A percentile compares a stretch with the other conserved stretches of the same genome.
These are phyloP conservation scores for Acanthamoeba royreba DNA, from an alignment of 208 protist species.

Conservation along the genomic window DNA sequence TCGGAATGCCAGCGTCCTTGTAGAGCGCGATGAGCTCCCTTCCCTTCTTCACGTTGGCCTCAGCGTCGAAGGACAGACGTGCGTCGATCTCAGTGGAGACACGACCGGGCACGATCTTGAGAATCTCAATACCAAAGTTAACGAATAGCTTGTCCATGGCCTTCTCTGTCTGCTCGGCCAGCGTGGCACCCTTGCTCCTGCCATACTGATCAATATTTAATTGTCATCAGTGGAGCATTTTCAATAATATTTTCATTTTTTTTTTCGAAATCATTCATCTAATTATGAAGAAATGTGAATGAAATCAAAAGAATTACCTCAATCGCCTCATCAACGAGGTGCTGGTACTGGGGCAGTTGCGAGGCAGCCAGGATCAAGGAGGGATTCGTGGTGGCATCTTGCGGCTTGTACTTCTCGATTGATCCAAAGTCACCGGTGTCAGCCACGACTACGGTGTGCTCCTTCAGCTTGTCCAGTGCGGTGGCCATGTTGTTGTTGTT, in stretches of 20 bases:
- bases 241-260: background rate
- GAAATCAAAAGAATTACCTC: background rate
- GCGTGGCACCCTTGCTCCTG: background rate
- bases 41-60: conserved; percentile 91
- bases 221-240: background rate
- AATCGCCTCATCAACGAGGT: conserved; percentile 82
- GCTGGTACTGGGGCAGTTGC: conserved; percentile 85
- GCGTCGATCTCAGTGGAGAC: conserved; percentile 97
- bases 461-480: background rate
- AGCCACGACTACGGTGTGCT: conserved; percentile 71
- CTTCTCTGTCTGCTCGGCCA: background rate
- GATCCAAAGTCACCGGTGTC: conserved; percentile 95
- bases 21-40: conserved; percentile 91
- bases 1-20: conserved; percentile 88
- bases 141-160: conserved; percentile 72
- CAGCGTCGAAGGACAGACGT: conserved; percentile 93
- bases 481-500: background rate
- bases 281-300: background rate
- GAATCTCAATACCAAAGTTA: conserved; percentile 95
- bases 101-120: conserved; percentile 95
- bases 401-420: conserved; percentile 89
- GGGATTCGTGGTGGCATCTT: conserved; percentile 97
- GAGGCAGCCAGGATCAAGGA: conserved; percentile 91
- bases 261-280: background rate
- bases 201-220: conserved; percentile 55